Percentiles rank a stretch among this genome's conserved stretches.
phyloP scores from a whole-genome alignment of 164 flowering plant species.

The Buxus sempervirens region DNA sequence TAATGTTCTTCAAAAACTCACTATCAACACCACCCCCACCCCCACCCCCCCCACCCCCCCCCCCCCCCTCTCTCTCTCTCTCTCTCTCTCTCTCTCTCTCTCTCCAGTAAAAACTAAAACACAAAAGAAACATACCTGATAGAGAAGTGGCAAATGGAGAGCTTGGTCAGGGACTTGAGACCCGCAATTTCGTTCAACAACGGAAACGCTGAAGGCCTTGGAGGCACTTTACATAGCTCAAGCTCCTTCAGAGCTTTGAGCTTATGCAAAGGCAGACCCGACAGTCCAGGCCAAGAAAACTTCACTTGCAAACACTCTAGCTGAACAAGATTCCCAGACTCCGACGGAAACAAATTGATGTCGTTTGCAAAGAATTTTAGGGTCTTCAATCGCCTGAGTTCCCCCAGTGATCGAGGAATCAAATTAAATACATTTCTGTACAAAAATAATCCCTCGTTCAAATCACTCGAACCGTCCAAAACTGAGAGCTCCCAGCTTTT shows the following conservation, averaged over 20 bases:
- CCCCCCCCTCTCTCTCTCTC: too few species aligned
- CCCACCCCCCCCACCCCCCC: too few species aligned
- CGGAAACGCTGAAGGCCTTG: constrained; percentile 54
- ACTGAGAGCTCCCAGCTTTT: constrained; percentile 47
- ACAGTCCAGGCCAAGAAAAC: constrained; percentile 53
- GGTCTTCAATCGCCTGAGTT: constrained; percentile 45
- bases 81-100: too few species aligned
- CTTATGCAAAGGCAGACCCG: constrained; percentile 51
- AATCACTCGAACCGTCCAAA: constrained; percentile 15
- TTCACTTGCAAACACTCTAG: constrained; percentile 76
- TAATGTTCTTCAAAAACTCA: too few species aligned
- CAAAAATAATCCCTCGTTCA: constrained; percentile 44
- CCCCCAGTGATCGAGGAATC: constrained; percentile 61
- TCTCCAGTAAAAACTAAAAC: background rate
- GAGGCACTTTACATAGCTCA: constrained; percentile 67
- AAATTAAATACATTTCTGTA: constrained; percentile 73
- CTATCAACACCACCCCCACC: too few species aligned
- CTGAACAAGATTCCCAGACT: constrained; percentile 49
- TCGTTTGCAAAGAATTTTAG: constrained; percentile 86
- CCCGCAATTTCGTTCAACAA: constrained; percentile 60
- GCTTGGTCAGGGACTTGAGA: constrained; percentile 66
- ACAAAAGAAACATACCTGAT: constrained; percentile 47
- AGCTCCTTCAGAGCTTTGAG: constrained; percentile 77
- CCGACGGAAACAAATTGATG: constrained; percentile 68
- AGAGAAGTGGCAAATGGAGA: constrained; percentile 83